These are phyloP conservation scores for Mycothermus thermophilus DNA, from an alignment of 495 filamentous ascomycete species.

Conservation along the genomic window DNA sequence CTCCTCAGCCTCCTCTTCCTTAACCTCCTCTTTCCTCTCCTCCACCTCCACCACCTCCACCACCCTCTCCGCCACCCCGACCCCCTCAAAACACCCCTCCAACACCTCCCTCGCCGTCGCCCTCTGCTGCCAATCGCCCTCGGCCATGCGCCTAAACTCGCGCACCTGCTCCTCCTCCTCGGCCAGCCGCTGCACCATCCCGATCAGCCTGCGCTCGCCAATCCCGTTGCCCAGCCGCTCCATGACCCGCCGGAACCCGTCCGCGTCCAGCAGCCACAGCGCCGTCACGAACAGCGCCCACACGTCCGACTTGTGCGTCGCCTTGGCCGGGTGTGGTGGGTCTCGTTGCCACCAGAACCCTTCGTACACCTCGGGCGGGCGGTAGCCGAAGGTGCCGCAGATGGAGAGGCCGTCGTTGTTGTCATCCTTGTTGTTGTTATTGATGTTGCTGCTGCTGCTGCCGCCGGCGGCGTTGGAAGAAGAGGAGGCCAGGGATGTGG, in stretches of 20 bases:
- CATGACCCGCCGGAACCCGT: neutral
- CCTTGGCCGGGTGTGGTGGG: neutral
- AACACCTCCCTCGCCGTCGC: neutral
- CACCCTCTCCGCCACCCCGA: neutral
- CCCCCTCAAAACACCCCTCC: neutral
- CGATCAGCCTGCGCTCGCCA: neutral
- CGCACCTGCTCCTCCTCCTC: neutral
- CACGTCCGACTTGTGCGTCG: constrained; percentile 2
- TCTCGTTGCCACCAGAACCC: neutral
- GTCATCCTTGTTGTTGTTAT: too few species aligned
- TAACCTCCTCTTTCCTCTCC: too few species aligned
- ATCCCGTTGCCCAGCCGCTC: neutral
- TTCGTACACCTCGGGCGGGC: neutral
- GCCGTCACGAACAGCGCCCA: constrained; percentile 3
- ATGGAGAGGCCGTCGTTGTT: neutral
- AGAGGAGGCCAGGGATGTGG: too few species aligned
- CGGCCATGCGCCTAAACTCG: neutral
- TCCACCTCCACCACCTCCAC: neutral
- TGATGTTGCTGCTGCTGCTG: too few species aligned
- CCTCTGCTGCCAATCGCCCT: neutral
- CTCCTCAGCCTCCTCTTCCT: neutral
- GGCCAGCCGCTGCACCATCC: neutral
- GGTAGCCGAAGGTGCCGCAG: neutral
- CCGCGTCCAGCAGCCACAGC: constrained; percentile 1
- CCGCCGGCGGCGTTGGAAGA: too few species aligned